These are phyloP conservation scores for Xylaria longipes DNA, from an alignment of 495 filamentous ascomycete species.

Conservation along the genomic window DNA sequence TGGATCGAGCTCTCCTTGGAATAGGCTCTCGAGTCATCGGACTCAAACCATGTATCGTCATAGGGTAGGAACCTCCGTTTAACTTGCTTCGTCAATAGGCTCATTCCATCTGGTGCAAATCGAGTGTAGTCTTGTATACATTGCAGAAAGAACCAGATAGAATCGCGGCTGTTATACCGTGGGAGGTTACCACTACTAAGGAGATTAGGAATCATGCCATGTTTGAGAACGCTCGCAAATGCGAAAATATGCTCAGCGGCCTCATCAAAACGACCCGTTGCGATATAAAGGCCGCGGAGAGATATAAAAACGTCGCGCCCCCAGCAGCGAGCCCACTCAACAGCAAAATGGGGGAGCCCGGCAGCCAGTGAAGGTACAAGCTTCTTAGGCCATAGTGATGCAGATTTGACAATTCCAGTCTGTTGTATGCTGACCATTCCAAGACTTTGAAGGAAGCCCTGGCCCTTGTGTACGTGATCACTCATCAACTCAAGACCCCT, in stretches of 20 bases:
- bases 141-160: constrained; percentile 97
- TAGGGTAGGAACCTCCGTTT: constrained; percentile 91
- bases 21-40: constrained; percentile 84
- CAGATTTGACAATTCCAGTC: constrained; percentile 85
- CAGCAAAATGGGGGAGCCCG: constrained; percentile 92
- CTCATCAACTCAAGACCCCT: constrained; percentile 79
- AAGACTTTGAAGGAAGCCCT: constrained; percentile 83
- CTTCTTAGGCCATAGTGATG: constrained; percentile 86
- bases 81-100: constrained; percentile 76
- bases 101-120: constrained; percentile 79
- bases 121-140: constrained; percentile 91
- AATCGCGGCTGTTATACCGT: constrained; percentile 95
- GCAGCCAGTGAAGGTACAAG: constrained; percentile 87
- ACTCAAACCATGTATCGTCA: constrained; percentile 89
- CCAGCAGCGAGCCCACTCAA: constrained; percentile 96
- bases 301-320: constrained; percentile 97
- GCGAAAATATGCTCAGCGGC: constrained; percentile 93
- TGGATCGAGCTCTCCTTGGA: constrained; percentile 78
- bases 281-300: constrained; percentile 84
- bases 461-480: constrained; percentile 75
- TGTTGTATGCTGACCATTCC: constrained; percentile 90
- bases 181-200: constrained; percentile 85
- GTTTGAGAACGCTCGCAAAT: constrained; percentile 95
- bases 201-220: constrained; percentile 98
- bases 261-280: constrained; percentile 84